Conservation (phyloP, 305 asterid species). For the Fraxinus sp. region DNA sequence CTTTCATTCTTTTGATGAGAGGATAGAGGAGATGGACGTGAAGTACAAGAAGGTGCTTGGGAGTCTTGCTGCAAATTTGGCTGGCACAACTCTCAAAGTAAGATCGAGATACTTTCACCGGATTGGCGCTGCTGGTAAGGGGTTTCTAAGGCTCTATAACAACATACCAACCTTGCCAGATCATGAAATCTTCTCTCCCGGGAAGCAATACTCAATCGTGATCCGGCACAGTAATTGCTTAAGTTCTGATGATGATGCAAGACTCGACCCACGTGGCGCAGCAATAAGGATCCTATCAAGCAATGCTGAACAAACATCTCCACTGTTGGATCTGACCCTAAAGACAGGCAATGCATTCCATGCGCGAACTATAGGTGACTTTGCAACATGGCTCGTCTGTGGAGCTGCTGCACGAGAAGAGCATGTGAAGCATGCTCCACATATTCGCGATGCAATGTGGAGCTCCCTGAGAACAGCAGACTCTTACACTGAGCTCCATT, state of each 20-base stretch:
- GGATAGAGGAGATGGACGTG: conserved; percentile 65
- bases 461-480: conserved; percentile 45
- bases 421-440: conserved; percentile 57
- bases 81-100: conserved; percentile 56
- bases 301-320: conserved; percentile 19
- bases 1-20: conserved; percentile 42
- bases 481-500: conserved; percentile 58
- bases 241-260: conserved; percentile 71
- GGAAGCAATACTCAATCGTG: conserved; percentile 41
- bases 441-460: conserved; percentile 69
- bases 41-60: conserved; percentile 56
- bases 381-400: conserved; percentile 70
- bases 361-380: conserved; percentile 59
- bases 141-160: conserved; percentile 40
- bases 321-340: conserved; percentile 53
- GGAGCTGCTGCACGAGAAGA: conserved; percentile 63
- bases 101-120: conserved; percentile 57
- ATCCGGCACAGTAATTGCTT: conserved; percentile 66
- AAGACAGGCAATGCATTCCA: conserved; percentile 66
- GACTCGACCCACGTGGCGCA: conserved; percentile 66
- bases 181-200: conserved; percentile 47
- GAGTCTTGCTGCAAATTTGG: conserved; percentile 55
- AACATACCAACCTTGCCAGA: conserved; percentile 44
- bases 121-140: conserved; percentile 58
- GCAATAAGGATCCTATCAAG: conserved; percentile 53